These are phyloP conservation scores for Populus simonii DNA, from an alignment of 345 rosid species.

Conservation along the genomic window DNA sequence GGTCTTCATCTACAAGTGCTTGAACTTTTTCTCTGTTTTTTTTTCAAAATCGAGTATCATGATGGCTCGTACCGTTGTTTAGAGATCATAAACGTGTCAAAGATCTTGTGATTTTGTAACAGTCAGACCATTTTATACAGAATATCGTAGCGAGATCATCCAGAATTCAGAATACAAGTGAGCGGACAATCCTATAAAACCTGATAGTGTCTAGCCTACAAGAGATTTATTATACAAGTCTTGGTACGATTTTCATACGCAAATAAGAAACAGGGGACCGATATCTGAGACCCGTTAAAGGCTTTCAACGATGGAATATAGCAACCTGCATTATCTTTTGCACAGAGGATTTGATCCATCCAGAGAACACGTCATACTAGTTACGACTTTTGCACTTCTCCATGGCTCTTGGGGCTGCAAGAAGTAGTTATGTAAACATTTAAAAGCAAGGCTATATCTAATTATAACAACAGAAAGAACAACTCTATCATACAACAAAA, in stretches of 20 bases:
- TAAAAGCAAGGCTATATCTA: not conserved
- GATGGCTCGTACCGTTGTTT: too few relatives aligned
- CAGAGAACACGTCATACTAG: conserved; percentile 14
- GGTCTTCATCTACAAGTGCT: too few relatives aligned
- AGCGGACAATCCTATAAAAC: not conserved
- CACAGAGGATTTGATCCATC: not conserved
- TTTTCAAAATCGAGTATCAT: too few relatives aligned
- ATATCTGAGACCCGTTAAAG: not conserved
- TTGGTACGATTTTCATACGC: not conserved
- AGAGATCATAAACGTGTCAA: too few relatives aligned
- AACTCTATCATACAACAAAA: not conserved
- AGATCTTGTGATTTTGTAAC: not conserved
- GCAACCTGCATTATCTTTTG: not conserved
- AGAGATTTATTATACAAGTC: conserved; percentile 10
- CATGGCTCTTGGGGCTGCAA: conserved; percentile 66
- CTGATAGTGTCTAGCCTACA: not conserved
- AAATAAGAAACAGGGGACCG: conserved; percentile 2
- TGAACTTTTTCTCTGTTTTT: too few relatives aligned
- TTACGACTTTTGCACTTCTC: conserved; percentile 55
- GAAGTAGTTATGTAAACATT: conserved; percentile 7
- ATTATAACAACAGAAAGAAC: not conserved
- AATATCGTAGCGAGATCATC: not conserved
- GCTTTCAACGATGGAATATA: conserved; percentile 3
- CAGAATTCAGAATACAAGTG: not conserved
- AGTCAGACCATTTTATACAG: not conserved